phyloP scores from a whole-genome alignment of 2,329 filamentous ascomycete species.

The Exserohilum rostratum region DNA sequence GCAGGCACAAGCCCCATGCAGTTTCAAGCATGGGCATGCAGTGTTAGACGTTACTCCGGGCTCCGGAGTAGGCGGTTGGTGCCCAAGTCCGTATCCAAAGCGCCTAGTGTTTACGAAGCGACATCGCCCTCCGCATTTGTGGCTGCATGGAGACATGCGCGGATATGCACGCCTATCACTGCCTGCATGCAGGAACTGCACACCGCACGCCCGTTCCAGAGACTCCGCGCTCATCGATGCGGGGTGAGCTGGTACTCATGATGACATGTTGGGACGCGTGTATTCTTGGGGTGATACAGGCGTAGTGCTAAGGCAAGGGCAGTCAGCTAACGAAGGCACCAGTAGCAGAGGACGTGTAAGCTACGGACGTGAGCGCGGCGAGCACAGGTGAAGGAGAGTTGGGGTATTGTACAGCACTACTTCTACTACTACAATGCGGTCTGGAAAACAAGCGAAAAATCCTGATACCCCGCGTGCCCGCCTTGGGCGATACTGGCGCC shows the following conservation, averaged over 20 bases:
- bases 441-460: not conserved
- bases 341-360: conserved; percentile 3
- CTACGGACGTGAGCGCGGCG: not conserved
- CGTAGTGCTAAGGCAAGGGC: not conserved
- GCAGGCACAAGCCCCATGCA: not conserved
- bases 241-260: conserved; percentile 14
- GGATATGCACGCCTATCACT: conserved; percentile 17
- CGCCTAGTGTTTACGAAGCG: not conserved
- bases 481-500: too few species aligned
- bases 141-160: conserved; percentile 2
- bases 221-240: conserved; percentile 12
- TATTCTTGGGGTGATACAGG: conserved; percentile 10
- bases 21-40: not conserved
- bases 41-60: not conserved
- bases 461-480: conserved; percentile 2
- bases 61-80: not conserved
- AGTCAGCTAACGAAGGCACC: conserved; percentile 11
- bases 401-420: too few species aligned
- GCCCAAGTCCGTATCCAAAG: not conserved
- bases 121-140: conserved; percentile 2
- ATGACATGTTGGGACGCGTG: conserved; percentile 14
- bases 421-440: too few species aligned
- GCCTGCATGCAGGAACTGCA: conserved; percentile 28
- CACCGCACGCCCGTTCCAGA: conserved; percentile 21
- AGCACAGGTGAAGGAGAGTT: not conserved